Evolutionary conservation across 805 yeast genomes (phyloP).

Genomic region (Soucietia sequanensis): DNA sequence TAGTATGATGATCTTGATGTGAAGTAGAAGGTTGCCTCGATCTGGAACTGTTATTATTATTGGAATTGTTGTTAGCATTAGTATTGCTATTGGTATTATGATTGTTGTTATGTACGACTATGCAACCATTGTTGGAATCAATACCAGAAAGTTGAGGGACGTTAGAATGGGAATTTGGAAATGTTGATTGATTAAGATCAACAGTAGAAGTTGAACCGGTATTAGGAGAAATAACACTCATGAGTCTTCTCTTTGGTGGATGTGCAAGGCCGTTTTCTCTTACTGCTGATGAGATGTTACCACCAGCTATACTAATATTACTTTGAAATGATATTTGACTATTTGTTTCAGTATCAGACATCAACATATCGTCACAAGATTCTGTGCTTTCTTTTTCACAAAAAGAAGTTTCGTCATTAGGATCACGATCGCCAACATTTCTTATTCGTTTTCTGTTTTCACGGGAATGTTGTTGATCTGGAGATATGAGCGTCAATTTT

Average conservation of each 20-base stretch:
- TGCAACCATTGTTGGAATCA: too few relatives aligned
- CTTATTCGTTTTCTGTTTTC: conserved; percentile 26
- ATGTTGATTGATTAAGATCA: neutral
- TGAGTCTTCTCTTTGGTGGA: conserved; percentile 40
- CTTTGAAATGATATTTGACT: conserved; percentile 15
- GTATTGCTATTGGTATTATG: too few relatives aligned
- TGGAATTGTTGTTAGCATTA: too few relatives aligned
- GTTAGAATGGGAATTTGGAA: too few relatives aligned
- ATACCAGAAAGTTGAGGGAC: too few relatives aligned
- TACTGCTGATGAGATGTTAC: conserved; percentile 1
- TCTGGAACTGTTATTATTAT: neutral
- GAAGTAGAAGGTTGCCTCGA: neutral
- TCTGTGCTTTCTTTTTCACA: conserved; percentile 15
- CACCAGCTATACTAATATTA: neutral
- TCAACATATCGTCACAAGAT: conserved; percentile 32
- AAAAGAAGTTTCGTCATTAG: conserved; percentile 11
- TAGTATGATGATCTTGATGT: conserved; percentile 1
- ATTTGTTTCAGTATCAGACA: conserved; percentile 33
- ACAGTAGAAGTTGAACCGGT: neutral
- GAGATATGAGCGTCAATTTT: conserved; percentile 18
- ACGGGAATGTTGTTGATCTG: conserved; percentile 14
- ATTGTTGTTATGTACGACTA: neutral
- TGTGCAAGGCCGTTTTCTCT: conserved; percentile 22
- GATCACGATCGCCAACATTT: conserved; percentile 9
- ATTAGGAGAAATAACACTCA: conserved; percentile 15